These are phyloP conservation scores for Entomortierella lignicola DNA, from an alignment of 192 early-diverging fungal genomes.

Conservation along the genomic window DNA sequence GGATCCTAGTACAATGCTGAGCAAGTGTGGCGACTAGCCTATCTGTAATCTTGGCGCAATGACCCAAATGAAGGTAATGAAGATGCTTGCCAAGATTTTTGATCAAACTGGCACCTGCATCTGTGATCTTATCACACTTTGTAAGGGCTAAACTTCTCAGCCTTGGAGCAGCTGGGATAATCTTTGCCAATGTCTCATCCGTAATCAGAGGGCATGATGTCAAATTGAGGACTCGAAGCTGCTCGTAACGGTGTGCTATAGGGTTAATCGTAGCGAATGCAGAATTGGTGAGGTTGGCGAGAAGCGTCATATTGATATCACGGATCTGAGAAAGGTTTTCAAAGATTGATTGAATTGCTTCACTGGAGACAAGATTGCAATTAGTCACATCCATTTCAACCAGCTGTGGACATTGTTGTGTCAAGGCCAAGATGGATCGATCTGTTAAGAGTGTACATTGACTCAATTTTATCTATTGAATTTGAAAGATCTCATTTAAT, in stretches of 20 bases:
- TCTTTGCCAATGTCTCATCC: constrained; percentile 53
- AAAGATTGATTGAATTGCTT: constrained; percentile 56
- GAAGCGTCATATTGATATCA: constrained; percentile 61
- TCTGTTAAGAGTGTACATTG: constrained; percentile 62
- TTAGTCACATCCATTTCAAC: constrained; percentile 67
- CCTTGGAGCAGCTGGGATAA: constrained; percentile 62
- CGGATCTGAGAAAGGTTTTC: constrained; percentile 58
- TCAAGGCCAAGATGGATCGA: constrained; percentile 57
- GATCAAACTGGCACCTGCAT: constrained; percentile 58
- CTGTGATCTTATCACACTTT: constrained; percentile 68
- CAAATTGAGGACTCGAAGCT: constrained; percentile 65
- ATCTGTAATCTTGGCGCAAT: constrained; percentile 65
- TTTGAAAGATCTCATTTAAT: background rate
- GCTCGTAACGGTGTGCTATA: constrained; percentile 52
- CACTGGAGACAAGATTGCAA: constrained; percentile 58
- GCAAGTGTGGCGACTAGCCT: constrained; percentile 57
- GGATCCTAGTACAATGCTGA: constrained; percentile 60
- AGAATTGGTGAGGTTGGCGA: constrained; percentile 45
- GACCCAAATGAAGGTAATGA: constrained; percentile 68
- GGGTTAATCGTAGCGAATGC: constrained; percentile 51
- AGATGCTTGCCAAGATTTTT: constrained; percentile 64
- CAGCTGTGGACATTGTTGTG: constrained; percentile 59
- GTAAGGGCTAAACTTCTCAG: constrained; percentile 64
- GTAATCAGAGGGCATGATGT: constrained; percentile 58
- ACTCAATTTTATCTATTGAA: constrained; percentile 66